Evolutionary conservation across 2,329 filamentous ascomycete genomes (phyloP).

Genomic region (Polychaeton citri): DNA sequence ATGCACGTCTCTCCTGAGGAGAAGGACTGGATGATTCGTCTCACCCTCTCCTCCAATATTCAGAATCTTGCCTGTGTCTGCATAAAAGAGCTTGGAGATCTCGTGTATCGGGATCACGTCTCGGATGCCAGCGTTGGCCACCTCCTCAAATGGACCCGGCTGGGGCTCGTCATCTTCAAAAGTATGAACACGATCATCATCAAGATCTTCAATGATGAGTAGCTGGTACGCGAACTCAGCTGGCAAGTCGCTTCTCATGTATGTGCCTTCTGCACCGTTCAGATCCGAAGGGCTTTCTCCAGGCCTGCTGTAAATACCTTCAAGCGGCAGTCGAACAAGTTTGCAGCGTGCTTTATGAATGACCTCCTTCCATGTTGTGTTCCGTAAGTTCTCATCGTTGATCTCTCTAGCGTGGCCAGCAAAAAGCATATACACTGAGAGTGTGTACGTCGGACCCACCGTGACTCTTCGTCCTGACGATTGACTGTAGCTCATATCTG

Average conservation of each 20-base stretch:
- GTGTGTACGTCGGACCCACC: constrained; percentile 71
- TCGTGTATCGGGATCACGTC: constrained; percentile 58
- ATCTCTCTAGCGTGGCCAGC: constrained; percentile 55
- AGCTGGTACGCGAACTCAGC: constrained; percentile 70
- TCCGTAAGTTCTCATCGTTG: constrained; percentile 43
- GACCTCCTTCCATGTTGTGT: constrained; percentile 87
- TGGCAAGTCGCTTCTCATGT: constrained; percentile 6
- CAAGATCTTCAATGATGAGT: constrained; percentile 68
- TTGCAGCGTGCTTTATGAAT: constrained; percentile 85
- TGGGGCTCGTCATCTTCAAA: constrained; percentile 47
- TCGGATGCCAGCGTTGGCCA: constrained; percentile 49
- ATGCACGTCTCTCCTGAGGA: constrained; percentile 58
- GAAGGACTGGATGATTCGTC: constrained; percentile 57
- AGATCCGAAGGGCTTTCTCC: constrained; percentile 20
- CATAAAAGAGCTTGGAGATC: constrained; percentile 85
- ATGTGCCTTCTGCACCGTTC: constrained; percentile 12
- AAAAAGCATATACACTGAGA: constrained; percentile 95
- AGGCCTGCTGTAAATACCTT: constrained; percentile 35
- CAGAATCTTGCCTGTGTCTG: constrained; percentile 76
- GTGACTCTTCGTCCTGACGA: constrained; percentile 54
- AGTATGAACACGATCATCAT: constrained; percentile 55
- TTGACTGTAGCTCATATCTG: constrained; percentile 68
- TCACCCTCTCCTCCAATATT: constrained; percentile 63
- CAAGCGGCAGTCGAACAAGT: constrained; percentile 56
- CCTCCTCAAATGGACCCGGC: constrained; percentile 46